These are phyloP conservation scores for Graphilbum sp. DNA, from an alignment of 2,329 filamentous ascomycete genomes.

Conservation along the genomic window DNA sequence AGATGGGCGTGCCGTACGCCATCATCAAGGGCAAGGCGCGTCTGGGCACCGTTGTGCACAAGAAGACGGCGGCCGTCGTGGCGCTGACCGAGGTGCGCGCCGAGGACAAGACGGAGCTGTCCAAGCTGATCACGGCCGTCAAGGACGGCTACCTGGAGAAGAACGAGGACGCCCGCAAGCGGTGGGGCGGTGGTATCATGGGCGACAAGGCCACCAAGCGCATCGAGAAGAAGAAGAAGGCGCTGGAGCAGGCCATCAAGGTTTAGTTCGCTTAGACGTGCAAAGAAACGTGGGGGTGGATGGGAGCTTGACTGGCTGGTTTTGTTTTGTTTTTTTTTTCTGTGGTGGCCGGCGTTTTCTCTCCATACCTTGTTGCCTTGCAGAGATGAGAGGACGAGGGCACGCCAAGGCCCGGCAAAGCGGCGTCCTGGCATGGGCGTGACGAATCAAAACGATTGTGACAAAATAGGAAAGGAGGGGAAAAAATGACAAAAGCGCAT, in stretches of 20 bases:
- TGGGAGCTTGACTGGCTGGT: too few species aligned
- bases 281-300: too few species aligned
- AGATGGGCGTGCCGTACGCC: conserved; percentile 99
- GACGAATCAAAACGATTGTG: neutral
- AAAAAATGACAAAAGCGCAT: neutral
- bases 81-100: conserved; percentile 92
- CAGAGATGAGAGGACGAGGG: neutral
- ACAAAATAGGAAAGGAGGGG: too few species aligned
- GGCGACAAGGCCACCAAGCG: conserved; percentile 75
- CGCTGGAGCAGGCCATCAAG: conserved; percentile 88
- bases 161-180: conserved; percentile 77
- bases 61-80: conserved; percentile 98
- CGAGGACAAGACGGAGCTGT: conserved; percentile 96
- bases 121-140: conserved; percentile 89
- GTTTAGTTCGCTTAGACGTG: too few species aligned
- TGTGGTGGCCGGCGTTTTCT: neutral
- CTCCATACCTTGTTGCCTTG: neutral
- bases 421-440: neutral
- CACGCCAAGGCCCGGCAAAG: neutral
- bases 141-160: conserved; percentile 98
- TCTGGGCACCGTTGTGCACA: conserved; percentile 97
- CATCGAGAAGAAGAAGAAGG: conserved; percentile 81
- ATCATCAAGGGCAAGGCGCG: conserved; percentile 99
- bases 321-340: neutral
- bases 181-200: conserved; percentile 99